Percentiles rank a stretch among this genome's conserved stretches.
Conservation (phyloP, 2,329 filamentous ascomycete genomes). For the Nannizzia gypsea region DNA sequence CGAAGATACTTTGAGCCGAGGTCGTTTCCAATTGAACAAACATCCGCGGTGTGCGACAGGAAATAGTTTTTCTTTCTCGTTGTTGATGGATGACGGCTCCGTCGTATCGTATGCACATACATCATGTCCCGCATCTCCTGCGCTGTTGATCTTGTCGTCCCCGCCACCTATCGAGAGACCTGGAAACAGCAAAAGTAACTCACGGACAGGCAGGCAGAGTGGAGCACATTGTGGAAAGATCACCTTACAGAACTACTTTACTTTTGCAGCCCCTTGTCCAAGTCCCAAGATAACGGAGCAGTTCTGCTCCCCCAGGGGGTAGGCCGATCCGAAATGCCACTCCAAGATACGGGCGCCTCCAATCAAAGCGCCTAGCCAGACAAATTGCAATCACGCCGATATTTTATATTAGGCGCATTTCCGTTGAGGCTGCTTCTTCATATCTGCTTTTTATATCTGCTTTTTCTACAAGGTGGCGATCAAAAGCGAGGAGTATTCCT, state of each 20-base stretch:
- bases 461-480: not conserved
- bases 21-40: too few species aligned
- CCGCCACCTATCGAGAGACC: not conserved
- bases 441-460: constrained; percentile 1
- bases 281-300: not conserved
- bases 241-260: not conserved
- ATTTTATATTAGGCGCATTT: not conserved
- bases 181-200: not conserved
- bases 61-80: too few species aligned
- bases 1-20: too few species aligned
- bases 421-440: not conserved
- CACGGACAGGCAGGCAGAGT: not conserved
- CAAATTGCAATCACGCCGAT: not conserved
- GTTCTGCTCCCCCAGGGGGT: not conserved
- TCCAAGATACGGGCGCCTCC: not conserved
- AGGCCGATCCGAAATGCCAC: not conserved
- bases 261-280: not conserved
- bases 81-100: not conserved
- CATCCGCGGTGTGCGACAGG: not conserved
- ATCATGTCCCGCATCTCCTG: not conserved
- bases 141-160: not conserved
- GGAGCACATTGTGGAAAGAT: not conserved
- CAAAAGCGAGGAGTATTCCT: not conserved
- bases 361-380: not conserved
- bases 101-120: too few species aligned